phyloP scores from a whole-genome alignment of 805 yeast genomes.

The Cyberlindnera subsufficiens region DNA sequence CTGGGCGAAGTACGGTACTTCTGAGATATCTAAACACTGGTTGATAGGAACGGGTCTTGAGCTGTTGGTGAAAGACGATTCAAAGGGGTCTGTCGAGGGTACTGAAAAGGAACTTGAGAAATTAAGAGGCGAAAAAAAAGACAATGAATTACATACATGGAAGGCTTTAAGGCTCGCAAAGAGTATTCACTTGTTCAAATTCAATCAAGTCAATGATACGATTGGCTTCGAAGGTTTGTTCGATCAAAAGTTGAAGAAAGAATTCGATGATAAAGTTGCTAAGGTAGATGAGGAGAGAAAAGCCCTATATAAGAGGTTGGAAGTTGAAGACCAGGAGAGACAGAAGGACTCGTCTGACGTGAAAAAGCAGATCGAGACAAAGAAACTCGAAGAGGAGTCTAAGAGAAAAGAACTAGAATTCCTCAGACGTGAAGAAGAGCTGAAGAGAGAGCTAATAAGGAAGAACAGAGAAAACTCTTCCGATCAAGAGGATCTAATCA shows the following conservation, averaged over 20 bases:
- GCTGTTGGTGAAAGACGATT: slow-evolving; percentile 17
- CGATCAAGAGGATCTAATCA: slow-evolving; percentile 5
- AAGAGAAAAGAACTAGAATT: not conserved
- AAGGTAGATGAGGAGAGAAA: slow-evolving; percentile 10
- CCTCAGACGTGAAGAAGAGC: slow-evolving; percentile 2
- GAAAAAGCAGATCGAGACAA: slow-evolving; percentile 8
- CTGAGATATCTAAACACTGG: slow-evolving; percentile 30
- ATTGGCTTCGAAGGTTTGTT: slow-evolving; percentile 36
- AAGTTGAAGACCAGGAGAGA: slow-evolving; percentile 15
- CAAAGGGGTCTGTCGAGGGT: slow-evolving; percentile 3
- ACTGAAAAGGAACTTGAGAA: slow-evolving; percentile 1
- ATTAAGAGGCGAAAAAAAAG: slow-evolving; percentile 2
- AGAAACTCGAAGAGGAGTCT: slow-evolving; percentile 5
- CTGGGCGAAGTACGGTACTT: slow-evolving; percentile 22
- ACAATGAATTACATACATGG: slow-evolving; percentile 31
- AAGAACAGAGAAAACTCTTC: not conserved
- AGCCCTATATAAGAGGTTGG: slow-evolving; percentile 12
- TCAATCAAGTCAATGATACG: slow-evolving; percentile 28
- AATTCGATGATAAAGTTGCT: slow-evolving; percentile 6
- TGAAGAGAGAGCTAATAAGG: not conserved
- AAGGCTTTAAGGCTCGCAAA: slow-evolving; percentile 37
- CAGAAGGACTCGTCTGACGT: slow-evolving; percentile 8
- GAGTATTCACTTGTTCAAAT: slow-evolving; percentile 29
- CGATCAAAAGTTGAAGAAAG: slow-evolving; percentile 19
- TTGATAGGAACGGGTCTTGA: slow-evolving; percentile 34